Conservation (phyloP, 1,139 yeast species). For the Candida sanyaensis region DNA sequence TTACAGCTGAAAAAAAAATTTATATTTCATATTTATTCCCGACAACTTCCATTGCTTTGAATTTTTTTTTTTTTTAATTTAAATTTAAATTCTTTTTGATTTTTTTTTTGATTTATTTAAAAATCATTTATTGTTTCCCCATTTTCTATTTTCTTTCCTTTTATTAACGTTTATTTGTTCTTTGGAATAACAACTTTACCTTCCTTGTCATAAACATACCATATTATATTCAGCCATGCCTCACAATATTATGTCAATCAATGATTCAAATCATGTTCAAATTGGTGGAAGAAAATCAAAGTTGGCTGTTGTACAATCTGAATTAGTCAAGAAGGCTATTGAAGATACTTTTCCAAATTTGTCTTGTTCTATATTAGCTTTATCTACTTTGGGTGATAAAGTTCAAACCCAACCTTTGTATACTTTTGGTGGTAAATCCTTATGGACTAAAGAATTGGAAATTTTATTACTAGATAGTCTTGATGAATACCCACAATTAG, state of each 20-base stretch:
- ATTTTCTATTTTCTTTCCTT: too few relatives aligned
- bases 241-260: constrained; percentile 15
- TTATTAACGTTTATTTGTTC: not conserved
- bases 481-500: constrained; percentile 70
- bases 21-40: not conserved
- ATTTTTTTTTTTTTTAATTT: not conserved
- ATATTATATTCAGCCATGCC: constrained; percentile 12
- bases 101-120: not conserved
- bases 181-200: too few relatives aligned
- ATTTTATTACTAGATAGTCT: constrained; percentile 63
- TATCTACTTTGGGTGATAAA: constrained; percentile 88
- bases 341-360: constrained; percentile 60
- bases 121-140: not conserved
- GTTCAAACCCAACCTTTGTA: constrained; percentile 83
- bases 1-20: not conserved
- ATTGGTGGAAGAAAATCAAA: constrained; percentile 91
- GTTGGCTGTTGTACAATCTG: constrained; percentile 85
- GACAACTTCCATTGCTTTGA: not conserved
- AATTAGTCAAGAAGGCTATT: constrained; percentile 66
- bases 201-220: not conserved
- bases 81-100: not conserved
- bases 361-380: constrained; percentile 68
- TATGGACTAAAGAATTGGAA: constrained; percentile 96
- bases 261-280: constrained; percentile 30
- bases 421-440: constrained; percentile 91